Percentiles rank a stretch among this genome's conserved stretches.
These are phyloP conservation scores for Loxodes magnus DNA, from an alignment of 73 alveolate species.

Conservation along the genomic window DNA sequence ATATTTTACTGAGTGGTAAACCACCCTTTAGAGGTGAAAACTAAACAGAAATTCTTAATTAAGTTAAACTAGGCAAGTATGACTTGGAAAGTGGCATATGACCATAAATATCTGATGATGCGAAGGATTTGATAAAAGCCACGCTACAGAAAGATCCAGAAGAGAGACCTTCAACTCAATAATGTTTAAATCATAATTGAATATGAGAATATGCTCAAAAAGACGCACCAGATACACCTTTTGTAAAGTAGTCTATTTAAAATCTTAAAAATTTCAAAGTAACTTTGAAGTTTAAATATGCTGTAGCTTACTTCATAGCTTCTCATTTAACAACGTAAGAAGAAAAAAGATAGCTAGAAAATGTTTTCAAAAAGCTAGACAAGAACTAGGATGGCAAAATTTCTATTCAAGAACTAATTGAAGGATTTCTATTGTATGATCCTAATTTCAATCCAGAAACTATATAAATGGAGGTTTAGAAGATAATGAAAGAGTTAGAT, in stretches of 20 bases:
- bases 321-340: not conserved
- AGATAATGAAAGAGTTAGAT: conserved; percentile 5
- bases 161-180: not conserved
- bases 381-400: conserved; percentile 7
- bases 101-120: not conserved
- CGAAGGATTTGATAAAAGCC: not conserved
- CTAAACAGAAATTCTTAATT: not conserved
- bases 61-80: not conserved
- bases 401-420: conserved; percentile 5
- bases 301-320: not conserved
- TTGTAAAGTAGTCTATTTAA: not conserved
- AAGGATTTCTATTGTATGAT: not conserved
- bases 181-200: conserved; percentile 17
- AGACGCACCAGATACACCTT: conserved; percentile 1
- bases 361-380: not conserved
- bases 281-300: conserved; percentile 7
- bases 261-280: not conserved
- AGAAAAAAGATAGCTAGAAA: not conserved
- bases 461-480: not conserved
- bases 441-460: not conserved
- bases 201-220: conserved; percentile 7
- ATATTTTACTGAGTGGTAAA: not conserved
- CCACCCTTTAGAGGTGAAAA: not conserved
- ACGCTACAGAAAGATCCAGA: not conserved
- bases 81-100: not conserved